Conservation (phyloP, 169 alveolate genomes). For the Babesia ovis region DNA sequence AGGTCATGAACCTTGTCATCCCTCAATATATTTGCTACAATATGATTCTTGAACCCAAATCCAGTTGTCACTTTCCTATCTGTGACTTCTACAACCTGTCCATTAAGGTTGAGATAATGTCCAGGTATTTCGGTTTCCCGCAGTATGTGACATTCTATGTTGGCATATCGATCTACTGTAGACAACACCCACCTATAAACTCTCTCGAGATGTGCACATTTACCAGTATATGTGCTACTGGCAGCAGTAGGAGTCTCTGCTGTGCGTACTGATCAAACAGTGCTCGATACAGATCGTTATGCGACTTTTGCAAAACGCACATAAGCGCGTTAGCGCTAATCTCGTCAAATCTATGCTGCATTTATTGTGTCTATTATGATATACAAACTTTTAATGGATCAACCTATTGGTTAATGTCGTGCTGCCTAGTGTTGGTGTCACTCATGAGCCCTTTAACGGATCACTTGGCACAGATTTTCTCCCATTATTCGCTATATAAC, state of each 20-base stretch:
- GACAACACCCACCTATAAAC: slow-evolving; percentile 34
- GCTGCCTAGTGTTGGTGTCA: background rate
- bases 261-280: slow-evolving; percentile 31
- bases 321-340: slow-evolving; percentile 51
- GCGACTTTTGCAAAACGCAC: slow-evolving; percentile 54
- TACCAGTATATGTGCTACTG: slow-evolving; percentile 51
- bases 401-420: background rate
- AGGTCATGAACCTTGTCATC: slow-evolving; percentile 29
- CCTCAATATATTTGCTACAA: slow-evolving; percentile 34
- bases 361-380: no score
- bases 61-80: slow-evolving; percentile 49
- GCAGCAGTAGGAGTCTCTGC: slow-evolving; percentile 41
- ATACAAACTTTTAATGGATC: no score
- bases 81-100: slow-evolving; percentile 49
- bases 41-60: slow-evolving; percentile 60
- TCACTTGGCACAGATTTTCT: no score
- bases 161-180: no score
- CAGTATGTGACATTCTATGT: slow-evolving; percentile 52
- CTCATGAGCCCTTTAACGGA: no score
- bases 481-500: background rate
- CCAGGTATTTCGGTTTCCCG: slow-evolving; percentile 38
- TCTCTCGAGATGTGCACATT: slow-evolving; percentile 29
- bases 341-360: slow-evolving; percentile 32
- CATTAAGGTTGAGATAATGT: slow-evolving; percentile 42
- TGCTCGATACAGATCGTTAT: slow-evolving; percentile 24